Evolutionary conservation across 345 rosid species (phyloP).

Genomic region (Durio zibethinus): DNA sequence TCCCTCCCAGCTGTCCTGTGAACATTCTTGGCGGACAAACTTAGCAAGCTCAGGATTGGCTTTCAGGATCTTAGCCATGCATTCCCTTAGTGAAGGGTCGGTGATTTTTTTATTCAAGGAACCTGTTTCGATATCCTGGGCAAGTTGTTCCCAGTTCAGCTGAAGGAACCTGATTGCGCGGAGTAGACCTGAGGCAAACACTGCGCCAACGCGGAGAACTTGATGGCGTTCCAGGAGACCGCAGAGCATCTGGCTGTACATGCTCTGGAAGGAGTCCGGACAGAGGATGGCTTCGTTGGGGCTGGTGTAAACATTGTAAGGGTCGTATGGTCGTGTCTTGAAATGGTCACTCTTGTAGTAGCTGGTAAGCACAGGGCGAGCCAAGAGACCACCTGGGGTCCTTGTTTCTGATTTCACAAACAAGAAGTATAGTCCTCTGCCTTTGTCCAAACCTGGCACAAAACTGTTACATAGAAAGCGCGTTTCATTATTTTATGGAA

Average conservation of each 20-base stretch:
- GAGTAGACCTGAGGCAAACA: slow-evolving; percentile 90
- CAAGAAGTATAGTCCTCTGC: slow-evolving; percentile 80
- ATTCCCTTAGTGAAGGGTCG: slow-evolving; percentile 42
- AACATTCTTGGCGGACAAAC: slow-evolving; percentile 48
- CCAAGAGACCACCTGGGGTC: slow-evolving; percentile 84
- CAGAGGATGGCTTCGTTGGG: slow-evolving; percentile 94
- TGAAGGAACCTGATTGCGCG: slow-evolving; percentile 89
- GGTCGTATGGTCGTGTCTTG: slow-evolving; percentile 79
- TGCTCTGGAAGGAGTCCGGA: slow-evolving; percentile 87
- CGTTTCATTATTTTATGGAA: slow-evolving; percentile 2
- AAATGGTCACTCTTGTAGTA: slow-evolving; percentile 91
- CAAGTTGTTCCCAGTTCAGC: slow-evolving; percentile 64
- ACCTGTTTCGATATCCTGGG: slow-evolving; percentile 62
- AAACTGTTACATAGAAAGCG: slow-evolving; percentile 42
- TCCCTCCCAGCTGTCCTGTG: slow-evolving; percentile 61
- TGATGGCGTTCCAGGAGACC: slow-evolving; percentile 69
- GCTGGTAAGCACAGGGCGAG: slow-evolving; percentile 94
- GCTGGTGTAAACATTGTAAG: slow-evolving; percentile 85
- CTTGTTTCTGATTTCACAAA: slow-evolving; percentile 86
- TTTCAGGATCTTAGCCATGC: slow-evolving; percentile 43
- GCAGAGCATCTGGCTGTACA: slow-evolving; percentile 91
- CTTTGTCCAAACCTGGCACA: slow-evolving; percentile 85
- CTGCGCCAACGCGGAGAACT: slow-evolving; percentile 87
- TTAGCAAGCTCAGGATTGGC: slow-evolving; percentile 57
- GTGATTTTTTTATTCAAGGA: slow-evolving; percentile 43